Evolutionary conservation across 1,284 basidiomycete species (phyloP), one percentile per base, ranked within the genome.

Genomic region (Xerocomus amazonicus): DNA sequence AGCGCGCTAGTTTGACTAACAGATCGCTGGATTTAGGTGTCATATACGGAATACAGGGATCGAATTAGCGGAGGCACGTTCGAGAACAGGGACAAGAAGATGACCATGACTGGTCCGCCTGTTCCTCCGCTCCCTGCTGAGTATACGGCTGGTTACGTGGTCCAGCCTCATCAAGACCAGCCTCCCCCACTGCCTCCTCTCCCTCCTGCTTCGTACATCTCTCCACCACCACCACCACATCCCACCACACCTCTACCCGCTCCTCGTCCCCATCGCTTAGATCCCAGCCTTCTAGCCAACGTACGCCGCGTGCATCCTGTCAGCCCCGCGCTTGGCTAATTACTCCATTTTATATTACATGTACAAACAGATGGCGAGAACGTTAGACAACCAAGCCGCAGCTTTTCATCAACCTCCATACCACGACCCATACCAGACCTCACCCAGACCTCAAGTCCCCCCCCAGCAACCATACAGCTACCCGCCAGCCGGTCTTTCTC

Each of bases 221-320:
- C n/a, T n/a, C 56, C 43, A 12, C 17, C 45, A 4, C 51, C 51
- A 34, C 52, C 59, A 2, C 63, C 51, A 0, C 61, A 48, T 47
- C 23, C 57, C 16, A 67, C 67, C 54, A 70, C 79, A 16, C 83
- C 84, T 0, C 71, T 89, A 8, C 78, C 77, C 7, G 85, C 86
- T 0, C 87, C 87, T 5, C 73, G 80, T n/a, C 82, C 86, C 0
- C 80, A 84, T 53, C 75, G 79, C 47, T 50, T 84, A 7, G 80
- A 84, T 59, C 81, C 80, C 14, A 74, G 73, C 56, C 65, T 85
- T 1, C 81, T 83, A n/a, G 73, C 76, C 33, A 83, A 84, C 60
- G 84, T 84, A 62, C 62, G 81, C 45, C 41, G 45, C 52, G 69
- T 50, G 46, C 51, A 19, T 43, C 31, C 16, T 49, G 48, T 45